Base-by-base conservation (phyloP, 352 stramenopile genomes). In the Phytophthora ohioensis region DNA sequence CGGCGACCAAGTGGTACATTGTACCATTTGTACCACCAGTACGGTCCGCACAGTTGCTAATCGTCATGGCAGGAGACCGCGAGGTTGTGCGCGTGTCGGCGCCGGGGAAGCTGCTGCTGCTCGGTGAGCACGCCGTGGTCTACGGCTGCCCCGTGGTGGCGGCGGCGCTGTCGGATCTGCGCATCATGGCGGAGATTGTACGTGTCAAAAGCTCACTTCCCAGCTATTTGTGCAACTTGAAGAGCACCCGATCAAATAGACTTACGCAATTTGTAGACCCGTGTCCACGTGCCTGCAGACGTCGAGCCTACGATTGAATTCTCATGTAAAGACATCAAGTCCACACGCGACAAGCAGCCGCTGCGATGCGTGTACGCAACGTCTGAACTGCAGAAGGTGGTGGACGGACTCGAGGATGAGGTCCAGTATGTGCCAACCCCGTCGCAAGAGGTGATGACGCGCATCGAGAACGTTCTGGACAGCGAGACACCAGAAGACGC, bases 61-160 rank as follows among this genome's bases (percentile, higher is more conserved):
- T 59, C 38, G 34, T 42, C 30, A 77, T 80, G 72, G 42, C 53
- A 63, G 45, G 39, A 57, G 61, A 75, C 17, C 17, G 47, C 15
- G 31, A 67, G 3, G 56, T 73, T 48, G 69, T 92, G 54, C 75
- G 72, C 36, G 85, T 84, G 43, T 93, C 88, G 55, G 91, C 91
- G 51, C 92, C 91, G 0, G 91, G 87, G n/a, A 97, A 97, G 66
- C 73, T 97, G 56, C 82, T 97, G 68, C 85, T 97, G 41, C 91
- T 97, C 46, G 91, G 91, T 9, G 91, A 97, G 72, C 92, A 97
- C 68, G 90, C 92, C 0, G 91, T 97, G 35, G 91, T 97, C 11
- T 97, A 97, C 54, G 89, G 91, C 9, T 91, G 80, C 31, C 82
- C 91, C 3, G 91, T 90, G 17, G 80, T 98, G 45, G 94, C 92